Conservation (phyloP, 2,329 filamentous ascomycete genomes). For the Albifimbria verrucaria region DNA sequence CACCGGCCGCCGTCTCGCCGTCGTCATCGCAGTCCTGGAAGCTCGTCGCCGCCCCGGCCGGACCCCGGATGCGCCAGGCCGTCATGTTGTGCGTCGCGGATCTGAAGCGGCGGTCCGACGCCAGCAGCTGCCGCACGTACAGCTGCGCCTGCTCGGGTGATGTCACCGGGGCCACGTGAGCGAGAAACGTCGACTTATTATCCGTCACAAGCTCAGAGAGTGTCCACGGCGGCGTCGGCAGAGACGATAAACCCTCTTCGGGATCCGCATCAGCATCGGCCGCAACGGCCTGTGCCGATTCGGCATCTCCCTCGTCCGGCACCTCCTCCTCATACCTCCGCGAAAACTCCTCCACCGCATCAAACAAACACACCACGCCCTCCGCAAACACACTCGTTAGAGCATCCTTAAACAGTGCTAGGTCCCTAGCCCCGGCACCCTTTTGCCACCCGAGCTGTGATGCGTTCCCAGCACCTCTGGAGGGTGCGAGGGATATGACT, state of each 20-base stretch:
- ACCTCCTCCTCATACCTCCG: conserved; percentile 35
- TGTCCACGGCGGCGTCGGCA: conserved; percentile 59
- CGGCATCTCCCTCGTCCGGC: conserved; percentile 11
- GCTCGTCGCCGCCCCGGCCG: conserved; percentile 45
- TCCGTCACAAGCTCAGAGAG: conserved; percentile 72
- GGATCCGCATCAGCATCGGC: conserved; percentile 10
- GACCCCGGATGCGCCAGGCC: conserved; percentile 77
- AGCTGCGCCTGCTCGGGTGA: conserved; percentile 68
- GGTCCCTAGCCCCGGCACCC: conserved; percentile 68
- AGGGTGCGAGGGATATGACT: conserved; percentile 69
- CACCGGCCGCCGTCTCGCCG: conserved; percentile 88
- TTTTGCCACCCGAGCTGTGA: conserved; percentile 71
- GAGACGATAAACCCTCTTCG: conserved; percentile 15
- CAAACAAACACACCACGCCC: conserved; percentile 83
- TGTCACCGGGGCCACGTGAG: conserved; percentile 66
- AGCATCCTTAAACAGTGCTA: conserved; percentile 66
- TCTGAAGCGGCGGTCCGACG: conserved; percentile 80
- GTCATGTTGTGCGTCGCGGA: conserved; percentile 92
- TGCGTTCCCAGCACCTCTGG: conserved; percentile 76
- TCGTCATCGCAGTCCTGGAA: conserved; percentile 96
- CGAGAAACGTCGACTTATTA: conserved; percentile 85
- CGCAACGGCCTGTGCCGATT: conserved; percentile 10
- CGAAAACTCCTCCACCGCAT: conserved; percentile 75
- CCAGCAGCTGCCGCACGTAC: conserved; percentile 72
- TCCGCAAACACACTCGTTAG: conserved; percentile 66